These are phyloP conservation scores for Leccinum arenicola DNA, from an alignment of 768 basidiomycete species.

Conservation along the genomic window DNA sequence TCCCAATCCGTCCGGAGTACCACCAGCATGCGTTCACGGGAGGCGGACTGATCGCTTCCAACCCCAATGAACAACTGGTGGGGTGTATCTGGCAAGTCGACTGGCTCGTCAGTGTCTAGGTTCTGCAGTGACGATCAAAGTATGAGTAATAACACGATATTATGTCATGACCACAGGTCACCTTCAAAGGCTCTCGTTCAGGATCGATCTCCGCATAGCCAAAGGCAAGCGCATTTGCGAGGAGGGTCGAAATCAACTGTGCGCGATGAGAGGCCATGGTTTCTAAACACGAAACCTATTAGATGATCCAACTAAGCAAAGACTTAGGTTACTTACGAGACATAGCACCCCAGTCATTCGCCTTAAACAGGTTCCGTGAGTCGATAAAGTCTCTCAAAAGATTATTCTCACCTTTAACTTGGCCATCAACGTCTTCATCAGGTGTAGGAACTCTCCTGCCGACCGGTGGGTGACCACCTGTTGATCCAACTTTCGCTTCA, in stretches of 20 bases:
- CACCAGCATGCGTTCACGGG: slow-evolving; percentile 15
- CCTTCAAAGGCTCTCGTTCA: slow-evolving; percentile 50
- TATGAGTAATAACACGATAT: fast-evolving
- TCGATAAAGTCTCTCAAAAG: background rate
- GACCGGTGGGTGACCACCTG: slow-evolving; percentile 47
- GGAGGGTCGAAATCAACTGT: slow-evolving; percentile 38
- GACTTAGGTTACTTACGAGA: slow-evolving; percentile 41
- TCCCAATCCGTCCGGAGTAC: slow-evolving; percentile 21
- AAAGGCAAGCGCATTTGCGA: slow-evolving; percentile 46
- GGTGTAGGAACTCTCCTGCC: slow-evolving; percentile 53
- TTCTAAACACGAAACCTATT: slow-evolving; percentile 31
- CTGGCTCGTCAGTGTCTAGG: slow-evolving; percentile 45
- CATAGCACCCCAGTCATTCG: slow-evolving; percentile 63
- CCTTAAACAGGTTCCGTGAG: slow-evolving; percentile 29
- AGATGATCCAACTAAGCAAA: background rate
- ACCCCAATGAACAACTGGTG: slow-evolving; percentile 34
- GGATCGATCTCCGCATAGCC: slow-evolving; percentile 48
- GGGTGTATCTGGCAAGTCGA: slow-evolving; percentile 38
- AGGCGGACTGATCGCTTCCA: slow-evolving; percentile 11
- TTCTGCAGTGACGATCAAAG: slow-evolving; percentile 35
- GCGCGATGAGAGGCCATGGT: slow-evolving; percentile 49
- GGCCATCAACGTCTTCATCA: slow-evolving; percentile 66
- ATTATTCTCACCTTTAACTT: slow-evolving; percentile 50
- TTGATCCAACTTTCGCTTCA: slow-evolving; percentile 48
- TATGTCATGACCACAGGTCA: slow-evolving; percentile 8